Evolutionary conservation across 768 basidiomycete genomes (phyloP), one percentile per base, ranked within the genome.

Genomic region (Tremella fuciformis): DNA sequence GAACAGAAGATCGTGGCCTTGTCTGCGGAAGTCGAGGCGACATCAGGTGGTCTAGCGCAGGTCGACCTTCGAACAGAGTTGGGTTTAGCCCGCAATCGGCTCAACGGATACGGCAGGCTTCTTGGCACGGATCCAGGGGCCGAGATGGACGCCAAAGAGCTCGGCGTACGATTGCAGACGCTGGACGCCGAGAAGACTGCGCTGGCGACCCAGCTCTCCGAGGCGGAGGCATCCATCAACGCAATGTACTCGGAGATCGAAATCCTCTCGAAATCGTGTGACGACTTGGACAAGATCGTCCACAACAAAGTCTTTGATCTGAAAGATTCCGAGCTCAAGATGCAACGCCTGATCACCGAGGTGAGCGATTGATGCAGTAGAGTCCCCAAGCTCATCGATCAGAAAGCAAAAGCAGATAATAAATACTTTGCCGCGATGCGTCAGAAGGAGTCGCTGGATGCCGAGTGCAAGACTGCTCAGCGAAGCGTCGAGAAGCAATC

Each of bases 331-430:
- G 93, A 97, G 73, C 87, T 89, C 22, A 84, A 83, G 57, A 68
- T 93, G 51, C 78, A 80, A 50, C 88, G 86, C 69, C 77, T 80
- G 41, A 78, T 79, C 16, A 81, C 84, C 21, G 92, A 94, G 76
- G 92, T 90, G 52, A 53, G 83, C 79, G 39, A 11, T 19, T 54
- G 13, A 40, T 29, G 24, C 3, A 22, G 39, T 8, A 15, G 15
- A 8, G 1, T 21, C 34, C 8, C 3, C 19, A 8, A 46, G 55
- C 58, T 60, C 42, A 60, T 24, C 26, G 19, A 1, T 29, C 77
- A 97, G 91, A 90, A 89, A 86, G 89, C 91, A 8, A 97, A 94
- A 78, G 85, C 88, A 15, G 93, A 97, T 59, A 94, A 92, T 80
- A 97, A 93, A 76, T 98, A 85, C 73, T 98, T 86, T 71, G 83